Evolutionary conservation across 371 early-diverging fungal species (phyloP).

Genomic region (Rhizomucor pusillus): DNA sequence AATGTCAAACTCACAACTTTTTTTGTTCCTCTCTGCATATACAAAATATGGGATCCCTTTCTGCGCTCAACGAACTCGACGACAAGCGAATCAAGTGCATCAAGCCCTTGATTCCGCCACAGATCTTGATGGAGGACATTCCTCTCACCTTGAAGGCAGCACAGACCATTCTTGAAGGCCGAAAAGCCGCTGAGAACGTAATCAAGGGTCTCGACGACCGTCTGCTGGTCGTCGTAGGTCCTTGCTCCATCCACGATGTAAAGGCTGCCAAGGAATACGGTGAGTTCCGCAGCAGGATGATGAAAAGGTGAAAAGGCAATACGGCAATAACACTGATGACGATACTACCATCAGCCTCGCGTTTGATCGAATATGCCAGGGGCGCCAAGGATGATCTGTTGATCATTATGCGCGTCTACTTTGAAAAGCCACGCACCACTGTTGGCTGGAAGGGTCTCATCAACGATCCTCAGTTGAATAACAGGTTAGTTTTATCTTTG

Average conservation of each 20-base stretch:
- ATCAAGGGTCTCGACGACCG: slow-evolving; percentile 77
- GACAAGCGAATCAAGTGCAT: slow-evolving; percentile 88
- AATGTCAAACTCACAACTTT: background rate
- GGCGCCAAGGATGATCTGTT: slow-evolving; percentile 64
- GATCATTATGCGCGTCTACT: slow-evolving; percentile 91
- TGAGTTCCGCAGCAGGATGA: slow-evolving; percentile 14
- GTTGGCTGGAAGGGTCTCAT: slow-evolving; percentile 94
- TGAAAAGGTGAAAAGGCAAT: background rate
- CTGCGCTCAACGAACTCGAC: slow-evolving; percentile 89
- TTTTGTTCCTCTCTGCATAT: background rate
- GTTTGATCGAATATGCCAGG: slow-evolving; percentile 59
- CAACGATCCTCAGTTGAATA: slow-evolving; percentile 71
- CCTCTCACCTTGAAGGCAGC: slow-evolving; percentile 63
- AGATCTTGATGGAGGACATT: slow-evolving; percentile 90
- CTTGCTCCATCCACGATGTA: slow-evolving; percentile 93
- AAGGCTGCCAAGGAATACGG: slow-evolving; percentile 87
- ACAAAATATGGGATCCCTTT: slow-evolving; percentile 5
- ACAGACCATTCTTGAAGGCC: slow-evolving; percentile 48
- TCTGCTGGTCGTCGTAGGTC: slow-evolving; percentile 77
- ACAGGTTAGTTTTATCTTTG: slow-evolving; percentile 29
- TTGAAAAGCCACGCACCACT: slow-evolving; percentile 93
- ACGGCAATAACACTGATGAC: background rate
- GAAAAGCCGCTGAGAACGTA: slow-evolving; percentile 65
- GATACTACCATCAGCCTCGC: slow-evolving; percentile 20
- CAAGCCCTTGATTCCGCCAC: slow-evolving; percentile 92